A percentile compares a stretch with the other conserved stretches of the same genome.
These are phyloP conservation scores for Blastobotrys capitulatus DNA, from an alignment of 1,139 yeast genomes.

Conservation along the genomic window DNA sequence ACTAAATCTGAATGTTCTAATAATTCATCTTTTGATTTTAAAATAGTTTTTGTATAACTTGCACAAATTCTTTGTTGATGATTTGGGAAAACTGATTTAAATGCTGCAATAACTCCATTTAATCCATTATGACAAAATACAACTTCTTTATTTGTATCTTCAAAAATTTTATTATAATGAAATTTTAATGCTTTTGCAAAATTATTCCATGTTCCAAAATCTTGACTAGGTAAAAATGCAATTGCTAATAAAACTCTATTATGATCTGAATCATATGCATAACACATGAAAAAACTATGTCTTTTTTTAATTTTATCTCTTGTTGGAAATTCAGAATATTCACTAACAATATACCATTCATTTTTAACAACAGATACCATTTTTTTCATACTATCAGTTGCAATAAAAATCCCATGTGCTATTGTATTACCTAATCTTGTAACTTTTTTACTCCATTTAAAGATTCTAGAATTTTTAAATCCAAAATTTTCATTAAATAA, in stretches of 20 bases:
- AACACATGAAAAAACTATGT: neutral
- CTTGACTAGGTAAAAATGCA: neutral
- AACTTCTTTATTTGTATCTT: neutral
- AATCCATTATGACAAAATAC: neutral
- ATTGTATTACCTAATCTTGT: neutral
- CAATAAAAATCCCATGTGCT: slow-evolving; percentile 6
- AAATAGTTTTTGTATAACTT: neutral
- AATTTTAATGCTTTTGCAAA: neutral
- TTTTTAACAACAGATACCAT: neutral
- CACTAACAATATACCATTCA: slow-evolving; percentile 6
- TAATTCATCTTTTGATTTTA: neutral
- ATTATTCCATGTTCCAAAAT: slow-evolving; percentile 1
- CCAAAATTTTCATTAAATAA: neutral
- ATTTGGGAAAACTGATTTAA: neutral
- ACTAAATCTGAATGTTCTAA: neutral
- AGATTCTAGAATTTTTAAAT: neutral
- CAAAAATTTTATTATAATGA: neutral
- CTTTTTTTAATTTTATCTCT: neutral
- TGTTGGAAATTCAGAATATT: neutral
- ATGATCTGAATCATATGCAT: neutral
- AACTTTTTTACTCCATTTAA: neutral
- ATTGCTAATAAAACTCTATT: neutral
- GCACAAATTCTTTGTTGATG: neutral
- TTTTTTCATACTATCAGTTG: slow-evolving; percentile 1
- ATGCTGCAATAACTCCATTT: neutral